phyloP scores from a whole-genome alignment of 148 eudicot species.

The Gaultheria prostrata region DNA sequence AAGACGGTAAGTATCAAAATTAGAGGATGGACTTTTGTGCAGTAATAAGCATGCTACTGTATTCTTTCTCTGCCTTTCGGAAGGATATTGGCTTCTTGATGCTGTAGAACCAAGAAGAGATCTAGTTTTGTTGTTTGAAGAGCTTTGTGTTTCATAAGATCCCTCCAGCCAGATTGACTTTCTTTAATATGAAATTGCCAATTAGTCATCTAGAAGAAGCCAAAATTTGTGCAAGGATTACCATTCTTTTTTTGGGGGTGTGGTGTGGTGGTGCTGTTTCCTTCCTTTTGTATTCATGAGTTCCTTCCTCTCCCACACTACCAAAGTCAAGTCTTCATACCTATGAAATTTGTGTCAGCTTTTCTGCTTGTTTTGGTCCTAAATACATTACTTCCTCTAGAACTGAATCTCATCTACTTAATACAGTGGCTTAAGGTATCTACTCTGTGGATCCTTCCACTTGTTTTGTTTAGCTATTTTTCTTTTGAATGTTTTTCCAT shows the following conservation, averaged over 20 bases:
- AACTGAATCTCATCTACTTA: not conserved
- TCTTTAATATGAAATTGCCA: not conserved
- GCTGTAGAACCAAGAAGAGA: not conserved
- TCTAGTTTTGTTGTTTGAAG: not conserved
- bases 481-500: not conserved
- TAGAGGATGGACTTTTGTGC: not conserved
- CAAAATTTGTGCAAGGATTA: not conserved
- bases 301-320: not conserved
- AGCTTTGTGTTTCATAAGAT: not conserved
- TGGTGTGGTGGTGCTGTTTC: constrained; percentile 1
- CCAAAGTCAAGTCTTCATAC: not conserved
- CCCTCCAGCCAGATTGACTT: not conserved
- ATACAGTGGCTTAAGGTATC: not conserved
- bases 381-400: not conserved
- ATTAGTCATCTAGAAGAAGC: not conserved
- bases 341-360: not conserved
- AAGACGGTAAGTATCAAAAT: not conserved
- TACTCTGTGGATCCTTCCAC: not conserved
- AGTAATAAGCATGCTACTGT: not conserved
- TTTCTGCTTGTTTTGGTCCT: not conserved
- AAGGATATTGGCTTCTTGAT: not conserved
- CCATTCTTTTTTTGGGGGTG: not conserved
- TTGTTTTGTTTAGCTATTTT: not conserved
- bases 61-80: not conserved
- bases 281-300: not conserved